Base-by-base conservation (phyloP, 495 filamentous ascomycete genomes). In the Bathelium albidoporum region DNA sequence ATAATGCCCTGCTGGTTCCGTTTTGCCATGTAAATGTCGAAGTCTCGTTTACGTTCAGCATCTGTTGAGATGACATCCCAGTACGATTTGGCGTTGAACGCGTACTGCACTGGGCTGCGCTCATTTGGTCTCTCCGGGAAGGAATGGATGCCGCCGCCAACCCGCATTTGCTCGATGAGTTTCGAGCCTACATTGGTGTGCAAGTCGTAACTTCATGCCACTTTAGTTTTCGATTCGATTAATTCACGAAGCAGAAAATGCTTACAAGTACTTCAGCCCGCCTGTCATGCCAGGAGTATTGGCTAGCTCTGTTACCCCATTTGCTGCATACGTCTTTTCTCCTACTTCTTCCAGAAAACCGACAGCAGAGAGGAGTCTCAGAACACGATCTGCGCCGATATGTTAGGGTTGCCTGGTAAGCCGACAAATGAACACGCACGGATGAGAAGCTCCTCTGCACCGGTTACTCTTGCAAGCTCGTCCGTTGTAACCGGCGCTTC, bases 11-110 rank as follows among this genome's bases (percentile, higher is more conserved):
- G 7, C 14, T n/a, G 39, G 20, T 52, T 32, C 39, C 44, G 41
- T 5, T 10, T 20, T 9, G 59, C 34, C 63, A 65, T 65, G 63
- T 62, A 65, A 1, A 29, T 31, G 41, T 65, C 63, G 31, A 65
- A 65, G 5, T 32, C 32, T 28, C 52, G 11, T 44, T 65, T 65
- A 22, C 62, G 63, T 44, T 65, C 36, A 3, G 18, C 32, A 14
- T 20, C 22, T 22, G 44, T 64, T n/a, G 5, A 5, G 34, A 39
- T 5, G 5, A 39, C 34, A 5, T 39, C 34, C 34, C 34, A 39
- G 5, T 39, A 14, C 34, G 34, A 5, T 39, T 39, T 39, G 14
- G 5, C 34, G 14, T 39, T 14, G 34, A 5, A 14, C 5, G 34
- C 5, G 14, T 39, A 39, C 14, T 5, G 34, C 5, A 5, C 5